A percentile compares a stretch with the other conserved stretches of the same genome.
These are phyloP conservation scores for Sporothrix inflata DNA, from an alignment of 2,329 filamentous ascomycete genomes.

Conservation along the genomic window DNA sequence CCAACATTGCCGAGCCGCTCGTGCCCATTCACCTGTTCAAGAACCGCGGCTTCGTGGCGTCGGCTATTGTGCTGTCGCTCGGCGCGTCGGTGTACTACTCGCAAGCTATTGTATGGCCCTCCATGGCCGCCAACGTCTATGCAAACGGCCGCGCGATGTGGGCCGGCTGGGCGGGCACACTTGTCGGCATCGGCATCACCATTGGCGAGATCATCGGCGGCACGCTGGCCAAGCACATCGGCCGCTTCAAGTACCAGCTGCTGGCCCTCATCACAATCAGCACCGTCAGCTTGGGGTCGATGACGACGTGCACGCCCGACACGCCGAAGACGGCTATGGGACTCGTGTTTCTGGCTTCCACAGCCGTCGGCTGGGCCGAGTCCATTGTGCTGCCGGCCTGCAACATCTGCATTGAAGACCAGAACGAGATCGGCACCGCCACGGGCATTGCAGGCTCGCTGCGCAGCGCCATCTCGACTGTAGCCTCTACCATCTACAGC, in stretches of 20 bases:
- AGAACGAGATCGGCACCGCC: constrained; percentile 39
- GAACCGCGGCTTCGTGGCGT: constrained; percentile 39
- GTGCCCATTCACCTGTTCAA: constrained; percentile 44
- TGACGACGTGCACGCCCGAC: constrained; percentile 32
- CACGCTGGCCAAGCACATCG: constrained; percentile 34
- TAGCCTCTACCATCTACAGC: constrained; percentile 39
- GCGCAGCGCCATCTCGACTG: constrained; percentile 35
- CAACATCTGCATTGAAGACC: constrained; percentile 37
- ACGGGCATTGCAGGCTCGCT: constrained; percentile 38
- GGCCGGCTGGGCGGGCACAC: constrained; percentile 33
- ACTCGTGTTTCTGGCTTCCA: constrained; percentile 37
- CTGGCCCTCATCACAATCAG: constrained; percentile 37
- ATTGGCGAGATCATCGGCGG: constrained; percentile 39
- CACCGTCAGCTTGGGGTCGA: constrained; percentile 35
- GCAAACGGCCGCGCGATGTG: constrained; percentile 34
- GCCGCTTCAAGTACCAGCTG: constrained; percentile 36
- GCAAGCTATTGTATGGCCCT: constrained; percentile 41
- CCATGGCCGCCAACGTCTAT: constrained; percentile 36
- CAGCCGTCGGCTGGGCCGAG: constrained; percentile 41
- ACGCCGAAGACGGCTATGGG: constrained; percentile 34
- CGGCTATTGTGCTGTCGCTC: constrained; percentile 38
- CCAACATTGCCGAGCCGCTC: constrained; percentile 39
- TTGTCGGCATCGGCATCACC: constrained; percentile 37
- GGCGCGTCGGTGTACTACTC: constrained; percentile 43
- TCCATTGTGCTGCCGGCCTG: constrained; percentile 36